Evolutionary conservation across 2,329 filamentous ascomycete genomes (phyloP).

Genomic region (Diaporthe ilicicola): DNA sequence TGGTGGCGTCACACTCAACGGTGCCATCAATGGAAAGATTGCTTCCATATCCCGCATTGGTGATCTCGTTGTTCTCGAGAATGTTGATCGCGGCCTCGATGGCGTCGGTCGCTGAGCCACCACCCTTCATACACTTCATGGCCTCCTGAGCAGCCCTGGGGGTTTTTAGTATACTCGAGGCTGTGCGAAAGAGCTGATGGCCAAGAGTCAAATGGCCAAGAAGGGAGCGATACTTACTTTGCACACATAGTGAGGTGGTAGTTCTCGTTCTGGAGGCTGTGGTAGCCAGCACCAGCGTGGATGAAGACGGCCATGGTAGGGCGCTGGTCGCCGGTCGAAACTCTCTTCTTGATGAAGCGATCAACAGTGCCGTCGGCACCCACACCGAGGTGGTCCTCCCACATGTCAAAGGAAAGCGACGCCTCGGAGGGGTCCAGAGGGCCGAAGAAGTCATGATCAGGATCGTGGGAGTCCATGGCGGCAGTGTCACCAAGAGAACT

Average conservation of each 20-base stretch:
- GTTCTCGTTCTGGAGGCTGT: slow-evolving; percentile 85
- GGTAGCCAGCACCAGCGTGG: slow-evolving; percentile 94
- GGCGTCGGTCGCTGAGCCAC: slow-evolving; percentile 84
- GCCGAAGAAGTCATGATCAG: background rate
- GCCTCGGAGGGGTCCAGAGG: background rate
- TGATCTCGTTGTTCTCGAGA: slow-evolving; percentile 94
- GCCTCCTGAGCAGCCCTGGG: slow-evolving; percentile 81
- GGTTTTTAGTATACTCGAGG: slow-evolving; percentile 13
- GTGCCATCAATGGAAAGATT: slow-evolving; percentile 90
- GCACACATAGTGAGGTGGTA: slow-evolving; percentile 87
- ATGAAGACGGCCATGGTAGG: slow-evolving; percentile 78
- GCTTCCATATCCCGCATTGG: slow-evolving; percentile 95
- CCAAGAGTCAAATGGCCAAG: background rate
- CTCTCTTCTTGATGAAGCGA: slow-evolving; percentile 13
- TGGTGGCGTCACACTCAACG: slow-evolving; percentile 93
- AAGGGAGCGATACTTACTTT: slow-evolving; percentile 70
- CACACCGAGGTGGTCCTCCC: background rate
- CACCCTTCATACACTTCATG: slow-evolving; percentile 82
- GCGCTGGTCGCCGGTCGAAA: background rate
- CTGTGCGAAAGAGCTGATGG: background rate
- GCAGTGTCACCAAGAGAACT: background rate
- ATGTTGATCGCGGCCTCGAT: slow-evolving; percentile 88
- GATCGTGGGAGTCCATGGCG: background rate
- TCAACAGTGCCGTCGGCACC: slow-evolving; percentile 19
- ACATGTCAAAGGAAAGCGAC: background rate